These are phyloP conservation scores for Candida germanica DNA, from an alignment of 805 yeast species.

Conservation along the genomic window DNA sequence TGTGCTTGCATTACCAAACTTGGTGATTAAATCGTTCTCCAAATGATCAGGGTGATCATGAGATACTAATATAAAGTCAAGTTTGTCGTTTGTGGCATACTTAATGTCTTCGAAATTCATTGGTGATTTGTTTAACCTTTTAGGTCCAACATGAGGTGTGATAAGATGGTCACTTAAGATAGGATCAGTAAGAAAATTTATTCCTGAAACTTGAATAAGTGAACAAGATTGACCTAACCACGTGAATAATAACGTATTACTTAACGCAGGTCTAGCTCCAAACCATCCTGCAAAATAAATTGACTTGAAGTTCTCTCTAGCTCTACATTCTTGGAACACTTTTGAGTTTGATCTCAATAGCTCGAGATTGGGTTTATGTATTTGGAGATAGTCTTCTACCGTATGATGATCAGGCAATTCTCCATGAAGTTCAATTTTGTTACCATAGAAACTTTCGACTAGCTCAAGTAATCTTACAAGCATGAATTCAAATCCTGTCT, in stretches of 20 bases:
- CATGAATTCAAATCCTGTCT: constrained; percentile 82
- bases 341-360: constrained; percentile 35
- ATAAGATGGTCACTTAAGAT: constrained; percentile 66
- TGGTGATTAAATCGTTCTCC: constrained; percentile 56
- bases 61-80: constrained; percentile 72
- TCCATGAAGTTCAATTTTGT: constrained; percentile 33
- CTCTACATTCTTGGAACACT: constrained; percentile 26
- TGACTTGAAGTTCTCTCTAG: constrained; percentile 2
- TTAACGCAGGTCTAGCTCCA: constrained; percentile 25
- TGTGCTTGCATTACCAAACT: constrained; percentile 51
- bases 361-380: constrained; percentile 54
- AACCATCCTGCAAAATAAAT: constrained; percentile 2
- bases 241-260: constrained; percentile 60
- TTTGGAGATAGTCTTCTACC: constrained; percentile 57
- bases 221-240: constrained; percentile 96
- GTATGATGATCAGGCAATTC: constrained; percentile 33
- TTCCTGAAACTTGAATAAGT: constrained; percentile 62
- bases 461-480: constrained; percentile 70
- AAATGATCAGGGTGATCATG: constrained; percentile 97
- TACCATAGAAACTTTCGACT: constrained; percentile 51
- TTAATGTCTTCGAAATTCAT: constrained; percentile 54
- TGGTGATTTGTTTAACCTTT: constrained; percentile 78
- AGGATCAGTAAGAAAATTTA: constrained; percentile 86
- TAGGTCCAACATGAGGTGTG: constrained; percentile 69
- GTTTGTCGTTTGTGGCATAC: constrained; percentile 50